A percentile compares a stretch with the other conserved stretches of the same genome.
Evolutionary conservation across 2,329 filamentous ascomycete species (phyloP).

Genomic region (Calonectria pseudoreteaudii): DNA sequence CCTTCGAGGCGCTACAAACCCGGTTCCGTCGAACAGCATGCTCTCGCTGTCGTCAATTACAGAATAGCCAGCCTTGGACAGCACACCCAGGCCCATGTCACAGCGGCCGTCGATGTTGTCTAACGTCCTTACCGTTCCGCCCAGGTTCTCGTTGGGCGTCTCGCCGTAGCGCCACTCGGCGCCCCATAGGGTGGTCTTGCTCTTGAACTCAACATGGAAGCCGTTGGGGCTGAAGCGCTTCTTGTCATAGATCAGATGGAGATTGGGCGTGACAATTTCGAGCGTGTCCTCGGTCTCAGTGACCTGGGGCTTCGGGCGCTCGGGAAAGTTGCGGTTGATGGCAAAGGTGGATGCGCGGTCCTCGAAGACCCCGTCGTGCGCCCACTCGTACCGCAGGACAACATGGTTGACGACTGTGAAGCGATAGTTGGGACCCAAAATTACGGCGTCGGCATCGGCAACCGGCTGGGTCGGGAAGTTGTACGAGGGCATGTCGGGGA

Average conservation of each 20-base stretch:
- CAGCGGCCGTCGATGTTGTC: slow-evolving; percentile 64
- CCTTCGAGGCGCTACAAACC: slow-evolving; percentile 63
- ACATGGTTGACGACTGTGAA: slow-evolving; percentile 70
- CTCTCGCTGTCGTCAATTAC: slow-evolving; percentile 65
- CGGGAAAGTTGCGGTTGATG: slow-evolving; percentile 60
- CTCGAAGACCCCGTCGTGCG: slow-evolving; percentile 69
- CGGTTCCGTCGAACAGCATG: slow-evolving; percentile 67
- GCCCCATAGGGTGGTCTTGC: slow-evolving; percentile 55
- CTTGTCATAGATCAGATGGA: slow-evolving; percentile 71
- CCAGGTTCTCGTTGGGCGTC: slow-evolving; percentile 49
- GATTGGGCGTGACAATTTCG: slow-evolving; percentile 66
- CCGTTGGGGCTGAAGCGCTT: slow-evolving; percentile 64
- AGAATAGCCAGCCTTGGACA: slow-evolving; percentile 63
- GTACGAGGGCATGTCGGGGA: background rate
- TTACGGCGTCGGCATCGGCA: slow-evolving; percentile 32
- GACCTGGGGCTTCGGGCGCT: slow-evolving; percentile 57
- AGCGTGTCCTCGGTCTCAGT: slow-evolving; percentile 59
- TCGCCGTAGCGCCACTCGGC: slow-evolving; percentile 61
- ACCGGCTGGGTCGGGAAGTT: slow-evolving; percentile 14
- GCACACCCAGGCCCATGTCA: slow-evolving; percentile 61
- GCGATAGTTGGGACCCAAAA: slow-evolving; percentile 57
- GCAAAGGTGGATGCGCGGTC: slow-evolving; percentile 73
- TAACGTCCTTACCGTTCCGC: slow-evolving; percentile 65
- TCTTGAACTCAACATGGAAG: slow-evolving; percentile 57
- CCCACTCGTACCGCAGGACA: slow-evolving; percentile 72